These are phyloP conservation scores for Neurospora sp. DNA, from an alignment of 495 filamentous ascomycete species.

Conservation along the genomic window DNA sequence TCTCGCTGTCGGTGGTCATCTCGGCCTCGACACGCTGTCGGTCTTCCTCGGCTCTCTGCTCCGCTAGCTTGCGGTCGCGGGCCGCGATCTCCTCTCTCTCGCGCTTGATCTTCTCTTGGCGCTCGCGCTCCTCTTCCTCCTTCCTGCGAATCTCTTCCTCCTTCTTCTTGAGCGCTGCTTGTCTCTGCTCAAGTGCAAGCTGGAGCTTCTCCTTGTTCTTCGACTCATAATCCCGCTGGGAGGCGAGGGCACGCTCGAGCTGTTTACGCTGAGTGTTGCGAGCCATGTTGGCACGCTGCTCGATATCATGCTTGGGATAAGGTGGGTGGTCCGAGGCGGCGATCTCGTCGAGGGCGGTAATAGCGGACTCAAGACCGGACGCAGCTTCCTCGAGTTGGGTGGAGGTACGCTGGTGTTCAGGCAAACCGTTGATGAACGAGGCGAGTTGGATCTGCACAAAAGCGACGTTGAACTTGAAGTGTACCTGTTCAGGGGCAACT, in stretches of 20 bases:
- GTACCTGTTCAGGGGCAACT: conserved; percentile 69
- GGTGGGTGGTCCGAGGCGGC: conserved; percentile 76
- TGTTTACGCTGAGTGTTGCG: conserved; percentile 87
- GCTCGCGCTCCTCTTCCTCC: conserved; percentile 56
- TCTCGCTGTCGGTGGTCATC: conserved; percentile 65
- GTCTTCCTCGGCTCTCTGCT: conserved; percentile 64
- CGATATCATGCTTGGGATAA: conserved; percentile 80
- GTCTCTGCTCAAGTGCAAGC: conserved; percentile 61
- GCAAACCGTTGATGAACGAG: conserved; percentile 61
- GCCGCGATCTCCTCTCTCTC: conserved; percentile 73
- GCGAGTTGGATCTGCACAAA: conserved; percentile 95
- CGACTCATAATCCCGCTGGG: conserved; percentile 84
- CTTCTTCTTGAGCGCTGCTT: conserved; percentile 62
- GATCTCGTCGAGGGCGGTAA: conserved; percentile 68
- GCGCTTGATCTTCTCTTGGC: conserved; percentile 66
- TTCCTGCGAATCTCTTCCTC: conserved; percentile 58
- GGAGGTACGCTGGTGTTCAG: conserved; percentile 64
- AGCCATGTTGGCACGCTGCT: conserved; percentile 94
- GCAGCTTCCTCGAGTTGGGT: conserved; percentile 68
- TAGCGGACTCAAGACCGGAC: conserved; percentile 81
- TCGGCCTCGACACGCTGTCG: conserved; percentile 55
- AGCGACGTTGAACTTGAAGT: conserved; percentile 95
- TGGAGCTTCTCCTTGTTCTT: conserved; percentile 79
- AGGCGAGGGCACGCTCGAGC: conserved; percentile 71
- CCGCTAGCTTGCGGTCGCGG: conserved; percentile 59